phyloP scores from a whole-genome alignment of 805 yeast species.

The Priceomyces fermenticarens region DNA sequence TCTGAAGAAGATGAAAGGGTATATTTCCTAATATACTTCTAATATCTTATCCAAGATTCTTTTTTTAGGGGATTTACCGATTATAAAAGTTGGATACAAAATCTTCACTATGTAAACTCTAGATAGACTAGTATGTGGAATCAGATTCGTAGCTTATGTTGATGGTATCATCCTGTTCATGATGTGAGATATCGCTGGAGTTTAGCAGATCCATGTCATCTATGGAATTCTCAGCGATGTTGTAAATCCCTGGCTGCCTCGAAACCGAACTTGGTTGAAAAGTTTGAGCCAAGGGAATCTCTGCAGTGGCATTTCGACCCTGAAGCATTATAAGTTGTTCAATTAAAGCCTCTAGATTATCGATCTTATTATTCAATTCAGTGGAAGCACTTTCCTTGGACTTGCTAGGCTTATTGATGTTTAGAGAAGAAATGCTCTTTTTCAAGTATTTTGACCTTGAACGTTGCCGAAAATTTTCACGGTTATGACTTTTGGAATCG shows the following conservation, averaged over 20 bases:
- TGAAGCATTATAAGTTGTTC: slow-evolving; percentile 1
- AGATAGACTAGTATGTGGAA: slow-evolving; percentile 5
- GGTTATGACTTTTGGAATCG: slow-evolving; percentile 3
- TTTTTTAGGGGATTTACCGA: too few relatives aligned
- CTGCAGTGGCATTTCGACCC: background rate
- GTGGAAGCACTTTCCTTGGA: background rate
- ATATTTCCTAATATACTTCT: too few relatives aligned
- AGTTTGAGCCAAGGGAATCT: background rate
- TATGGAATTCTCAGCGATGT: slow-evolving; percentile 19
- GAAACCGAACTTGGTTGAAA: background rate
- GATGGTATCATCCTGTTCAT: background rate
- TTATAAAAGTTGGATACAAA: too few relatives aligned
- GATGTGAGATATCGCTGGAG: slow-evolving; percentile 10
- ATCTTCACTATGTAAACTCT: too few relatives aligned
- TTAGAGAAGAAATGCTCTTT: slow-evolving; percentile 3
- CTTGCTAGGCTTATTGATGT: slow-evolving; percentile 1
- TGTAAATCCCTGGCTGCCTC: slow-evolving; percentile 13
- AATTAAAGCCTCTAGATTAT: background rate
- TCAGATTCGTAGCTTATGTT: slow-evolving; percentile 8
- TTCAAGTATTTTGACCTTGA: background rate
- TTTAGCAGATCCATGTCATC: slow-evolving; percentile 21
- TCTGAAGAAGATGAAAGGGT: too few relatives aligned
- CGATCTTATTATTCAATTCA: background rate
- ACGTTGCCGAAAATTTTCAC: slow-evolving; percentile 1
- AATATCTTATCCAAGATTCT: too few relatives aligned